These are phyloP conservation scores for Solanum medicagineum DNA, from an alignment of 257 asterid genomes.

Conservation along the genomic window DNA sequence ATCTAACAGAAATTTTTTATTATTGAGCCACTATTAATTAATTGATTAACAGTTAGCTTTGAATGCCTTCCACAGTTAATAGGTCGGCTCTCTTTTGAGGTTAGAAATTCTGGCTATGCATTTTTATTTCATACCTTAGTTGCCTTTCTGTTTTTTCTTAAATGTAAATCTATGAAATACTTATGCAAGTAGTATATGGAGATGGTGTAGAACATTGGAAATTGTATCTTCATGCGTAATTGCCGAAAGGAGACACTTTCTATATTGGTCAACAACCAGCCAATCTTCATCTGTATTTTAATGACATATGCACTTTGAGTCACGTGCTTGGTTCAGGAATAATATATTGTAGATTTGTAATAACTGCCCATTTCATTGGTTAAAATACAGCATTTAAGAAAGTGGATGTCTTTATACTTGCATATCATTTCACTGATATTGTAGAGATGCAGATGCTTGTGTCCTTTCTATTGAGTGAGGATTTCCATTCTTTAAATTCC, in stretches of 20 bases:
- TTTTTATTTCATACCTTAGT: neutral
- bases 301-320: neutral
- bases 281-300: neutral
- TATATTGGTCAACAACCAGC: neutral
- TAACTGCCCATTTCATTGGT: neutral
- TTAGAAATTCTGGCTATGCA: neutral
- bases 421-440: neutral
- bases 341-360: neutral
- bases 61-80: neutral
- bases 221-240: neutral
- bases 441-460: neutral
- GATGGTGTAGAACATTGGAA: neutral
- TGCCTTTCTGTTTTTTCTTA: neutral
- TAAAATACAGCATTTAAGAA: neutral
- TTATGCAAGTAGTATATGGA: neutral
- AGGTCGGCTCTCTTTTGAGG: neutral
- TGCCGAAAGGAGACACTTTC: neutral
- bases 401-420: neutral
- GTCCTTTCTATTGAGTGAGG: neutral
- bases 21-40: neutral
- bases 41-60: neutral
- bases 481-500: neutral
- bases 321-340: neutral
- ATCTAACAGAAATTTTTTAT: neutral
- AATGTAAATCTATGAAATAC: neutral